A percentile compares a stretch with the other conserved stretches of the same genome.
These are phyloP conservation scores for Pseudozyma thailandica DNA, from an alignment of 1,284 basidiomycete genomes.

Conservation along the genomic window DNA sequence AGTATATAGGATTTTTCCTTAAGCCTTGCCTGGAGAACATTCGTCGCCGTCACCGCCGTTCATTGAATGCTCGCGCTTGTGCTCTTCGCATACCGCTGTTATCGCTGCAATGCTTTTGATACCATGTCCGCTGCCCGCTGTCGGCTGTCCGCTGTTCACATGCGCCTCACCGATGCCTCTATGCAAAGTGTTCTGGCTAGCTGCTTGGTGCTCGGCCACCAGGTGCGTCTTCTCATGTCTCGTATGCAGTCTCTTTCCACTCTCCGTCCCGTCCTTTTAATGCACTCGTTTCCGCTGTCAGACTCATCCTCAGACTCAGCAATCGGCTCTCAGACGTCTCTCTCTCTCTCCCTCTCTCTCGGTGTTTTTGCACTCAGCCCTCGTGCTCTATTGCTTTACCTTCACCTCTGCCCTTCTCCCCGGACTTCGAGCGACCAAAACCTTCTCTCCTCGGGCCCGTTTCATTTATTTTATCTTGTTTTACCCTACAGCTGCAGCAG, in stretches of 20 bases:
- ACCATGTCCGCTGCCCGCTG: too few species aligned
- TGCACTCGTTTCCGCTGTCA: neutral
- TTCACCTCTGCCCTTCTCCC: constrained; percentile 19
- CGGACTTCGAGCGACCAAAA: constrained; percentile 29
- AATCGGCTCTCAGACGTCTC: neutral
- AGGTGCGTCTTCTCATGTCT: neutral
- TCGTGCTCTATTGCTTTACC: neutral
- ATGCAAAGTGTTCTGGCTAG: constrained; percentile 2
- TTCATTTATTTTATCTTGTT: too few species aligned
- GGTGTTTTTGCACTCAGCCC: neutral
- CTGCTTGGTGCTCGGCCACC: constrained; percentile 4
- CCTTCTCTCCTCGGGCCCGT: neutral
- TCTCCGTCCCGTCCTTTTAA: constrained; percentile 7
- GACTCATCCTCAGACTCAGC: too few species aligned
- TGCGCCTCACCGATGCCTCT: constrained; percentile 3
- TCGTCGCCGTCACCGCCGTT: too few species aligned
- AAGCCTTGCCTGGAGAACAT: too few species aligned
- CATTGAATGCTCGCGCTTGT: too few species aligned
- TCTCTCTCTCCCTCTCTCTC: neutral
- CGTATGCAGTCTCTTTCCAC: constrained; percentile 1
- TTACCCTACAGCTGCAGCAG: neutral
- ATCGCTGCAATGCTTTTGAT: neutral
- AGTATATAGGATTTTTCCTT: too few species aligned
- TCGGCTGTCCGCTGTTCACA: too few species aligned
- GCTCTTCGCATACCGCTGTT: neutral